phyloP scores from a whole-genome alignment of 306 rosid genomes.

The Corylus americana region DNA sequence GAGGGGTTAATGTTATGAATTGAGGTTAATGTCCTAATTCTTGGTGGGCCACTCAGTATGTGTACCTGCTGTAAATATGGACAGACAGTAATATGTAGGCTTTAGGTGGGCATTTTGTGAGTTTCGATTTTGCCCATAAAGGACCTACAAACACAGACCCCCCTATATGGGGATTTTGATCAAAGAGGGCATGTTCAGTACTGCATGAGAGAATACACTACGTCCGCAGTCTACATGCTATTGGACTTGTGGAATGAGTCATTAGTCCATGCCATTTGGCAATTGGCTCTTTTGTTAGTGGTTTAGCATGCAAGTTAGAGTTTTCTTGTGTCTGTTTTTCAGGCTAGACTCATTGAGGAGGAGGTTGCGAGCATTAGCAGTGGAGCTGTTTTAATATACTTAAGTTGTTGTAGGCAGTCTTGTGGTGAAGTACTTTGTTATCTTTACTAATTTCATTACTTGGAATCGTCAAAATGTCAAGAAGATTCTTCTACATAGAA shows the following conservation, averaged over 20 bases:
- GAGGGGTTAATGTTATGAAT: slow-evolving; percentile 2
- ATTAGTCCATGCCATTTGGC: not conserved
- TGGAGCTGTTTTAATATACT: not conserved
- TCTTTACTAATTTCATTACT: not conserved
- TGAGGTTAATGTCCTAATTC: slow-evolving; percentile 67
- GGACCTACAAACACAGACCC: slow-evolving; percentile 47
- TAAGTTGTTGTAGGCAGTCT: not conserved
- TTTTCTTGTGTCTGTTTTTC: not conserved
- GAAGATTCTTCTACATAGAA: not conserved
- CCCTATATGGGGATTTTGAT: slow-evolving; percentile 14
- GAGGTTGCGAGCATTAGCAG: not conserved
- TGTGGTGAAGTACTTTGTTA: not conserved
- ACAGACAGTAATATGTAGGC: slow-evolving; percentile 56
- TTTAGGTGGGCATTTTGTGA: slow-evolving; percentile 65
- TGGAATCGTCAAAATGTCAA: no score
- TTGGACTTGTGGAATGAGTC: slow-evolving; percentile 7
- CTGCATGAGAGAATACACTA: not conserved
- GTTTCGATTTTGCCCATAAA: slow-evolving; percentile 54
- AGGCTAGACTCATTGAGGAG: not conserved
- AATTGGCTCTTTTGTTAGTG: not conserved
- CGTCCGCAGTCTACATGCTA: not conserved
- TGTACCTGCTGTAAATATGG: slow-evolving; percentile 82
- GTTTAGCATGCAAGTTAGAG: not conserved
- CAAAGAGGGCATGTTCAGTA: not conserved
- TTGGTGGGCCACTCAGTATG: slow-evolving; percentile 71